phyloP scores from a whole-genome alignment of 2,329 filamentous ascomycete species.

The Colletotrichum sp. region DNA sequence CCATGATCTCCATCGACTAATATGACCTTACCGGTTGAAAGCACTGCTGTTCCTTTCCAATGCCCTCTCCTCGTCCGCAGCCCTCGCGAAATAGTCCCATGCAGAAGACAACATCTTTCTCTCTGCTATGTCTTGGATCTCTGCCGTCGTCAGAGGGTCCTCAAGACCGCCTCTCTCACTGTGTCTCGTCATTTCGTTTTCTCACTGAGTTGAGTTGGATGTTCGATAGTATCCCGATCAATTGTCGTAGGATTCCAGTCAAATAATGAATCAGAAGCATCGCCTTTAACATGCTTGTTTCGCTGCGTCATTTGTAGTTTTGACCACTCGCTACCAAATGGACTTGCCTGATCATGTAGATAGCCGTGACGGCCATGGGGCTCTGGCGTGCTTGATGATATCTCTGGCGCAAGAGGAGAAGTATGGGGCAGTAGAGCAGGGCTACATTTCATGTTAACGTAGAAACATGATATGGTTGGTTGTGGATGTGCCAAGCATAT shows the following conservation, averaged over 20 bases:
- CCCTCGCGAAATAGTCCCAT: neutral
- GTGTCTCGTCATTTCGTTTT: neutral
- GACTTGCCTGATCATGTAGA: neutral
- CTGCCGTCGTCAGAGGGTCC: neutral
- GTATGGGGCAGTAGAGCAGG: neutral
- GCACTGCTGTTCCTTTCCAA: neutral
- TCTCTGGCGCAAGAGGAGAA: neutral
- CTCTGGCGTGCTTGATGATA: neutral
- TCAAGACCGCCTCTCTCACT: neutral
- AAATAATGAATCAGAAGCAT: neutral
- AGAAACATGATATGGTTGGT: neutral
- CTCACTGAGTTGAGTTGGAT: neutral
- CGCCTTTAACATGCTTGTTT: neutral
- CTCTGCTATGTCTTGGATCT: neutral
- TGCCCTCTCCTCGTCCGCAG: neutral
- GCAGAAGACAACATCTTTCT: neutral
- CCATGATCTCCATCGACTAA: neutral
- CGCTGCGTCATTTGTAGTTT: neutral
- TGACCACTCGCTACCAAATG: neutral
- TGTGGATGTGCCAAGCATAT: neutral
- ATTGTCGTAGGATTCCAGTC: neutral
- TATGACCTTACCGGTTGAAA: neutral
- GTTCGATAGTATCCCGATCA: neutral
- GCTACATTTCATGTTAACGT: neutral
- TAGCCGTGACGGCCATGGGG: neutral